Evolutionary conservation across 2,329 filamentous ascomycete species (phyloP).

Genomic region (Dryadomyces quercus-mongolicae): DNA sequence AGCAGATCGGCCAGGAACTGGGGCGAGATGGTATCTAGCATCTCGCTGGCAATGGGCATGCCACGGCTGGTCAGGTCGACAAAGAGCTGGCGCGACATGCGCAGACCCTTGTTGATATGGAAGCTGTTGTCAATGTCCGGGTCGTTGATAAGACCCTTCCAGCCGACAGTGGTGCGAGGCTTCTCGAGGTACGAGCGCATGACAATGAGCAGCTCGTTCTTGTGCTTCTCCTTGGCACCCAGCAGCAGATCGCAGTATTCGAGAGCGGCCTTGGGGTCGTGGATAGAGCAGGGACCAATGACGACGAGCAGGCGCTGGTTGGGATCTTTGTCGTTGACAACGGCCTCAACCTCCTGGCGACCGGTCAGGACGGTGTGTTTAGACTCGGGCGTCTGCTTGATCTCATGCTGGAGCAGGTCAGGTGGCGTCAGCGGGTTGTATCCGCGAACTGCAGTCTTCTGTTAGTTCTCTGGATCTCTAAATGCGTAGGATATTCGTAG

Average conservation of each 20-base stretch:
- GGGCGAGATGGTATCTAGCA: constrained; percentile 95
- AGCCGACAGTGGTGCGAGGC: constrained; percentile 92
- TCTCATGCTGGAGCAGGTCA: constrained; percentile 90
- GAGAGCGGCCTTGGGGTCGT: constrained; percentile 81
- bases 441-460: constrained; percentile 50
- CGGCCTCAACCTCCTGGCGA: constrained; percentile 48
- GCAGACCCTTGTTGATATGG: constrained; percentile 96
- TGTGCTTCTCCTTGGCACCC: constrained; percentile 74
- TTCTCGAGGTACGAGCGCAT: constrained; percentile 99
- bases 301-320: constrained; percentile 57
- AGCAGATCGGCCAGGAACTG: constrained; percentile 92
- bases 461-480: neutral
- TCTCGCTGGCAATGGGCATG: constrained; percentile 94
- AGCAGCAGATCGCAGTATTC: constrained; percentile 85
- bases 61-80: constrained; percentile 82
- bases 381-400: constrained; percentile 47
- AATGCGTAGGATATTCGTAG: neutral
- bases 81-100: constrained; percentile 78
- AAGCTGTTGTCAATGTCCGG: constrained; percentile 97
- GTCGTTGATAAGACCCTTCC: constrained; percentile 98
- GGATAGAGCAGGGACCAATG: constrained; percentile 92
- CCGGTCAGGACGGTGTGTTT: constrained; percentile 49
- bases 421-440: constrained; percentile 91
- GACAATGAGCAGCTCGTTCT: constrained; percentile 81
- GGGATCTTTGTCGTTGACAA: constrained; percentile 47